A percentile compares a stretch with the other conserved stretches of the same genome.
Evolutionary conservation across 495 filamentous ascomycete genomes (phyloP).

Genomic region (Xylaria scruposa): DNA sequence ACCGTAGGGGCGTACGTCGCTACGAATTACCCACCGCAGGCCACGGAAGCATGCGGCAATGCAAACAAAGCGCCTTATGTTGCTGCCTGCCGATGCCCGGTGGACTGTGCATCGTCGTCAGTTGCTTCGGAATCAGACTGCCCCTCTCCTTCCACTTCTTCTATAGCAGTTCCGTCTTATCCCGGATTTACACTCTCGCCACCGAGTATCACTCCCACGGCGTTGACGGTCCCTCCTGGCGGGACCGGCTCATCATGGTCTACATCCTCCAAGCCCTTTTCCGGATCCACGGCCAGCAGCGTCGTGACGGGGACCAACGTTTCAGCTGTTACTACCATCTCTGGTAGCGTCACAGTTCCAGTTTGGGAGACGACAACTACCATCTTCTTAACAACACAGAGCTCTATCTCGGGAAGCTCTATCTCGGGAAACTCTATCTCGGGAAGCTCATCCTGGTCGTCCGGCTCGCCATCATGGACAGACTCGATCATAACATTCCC

Average conservation of each 20-base stretch:
- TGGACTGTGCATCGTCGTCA: conserved; percentile 31
- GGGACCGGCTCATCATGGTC: neutral
- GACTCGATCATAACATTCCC: neutral
- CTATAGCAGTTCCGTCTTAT: neutral
- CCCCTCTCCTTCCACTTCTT: neutral
- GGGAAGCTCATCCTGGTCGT: neutral
- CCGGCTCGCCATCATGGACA: neutral
- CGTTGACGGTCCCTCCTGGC: neutral
- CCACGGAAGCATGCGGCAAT: conserved; percentile 38
- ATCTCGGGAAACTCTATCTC: no score
- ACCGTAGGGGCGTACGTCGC: conserved; percentile 37
- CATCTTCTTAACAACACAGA: neutral
- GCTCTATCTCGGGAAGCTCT: neutral
- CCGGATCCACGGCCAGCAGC: conserved; percentile 1
- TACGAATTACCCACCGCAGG: conserved; percentile 37
- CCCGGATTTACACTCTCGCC: conserved; percentile 12
- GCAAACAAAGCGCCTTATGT: conserved; percentile 33
- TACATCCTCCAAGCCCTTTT: neutral
- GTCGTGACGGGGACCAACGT: neutral
- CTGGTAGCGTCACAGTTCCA: neutral
- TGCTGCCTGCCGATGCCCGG: conserved; percentile 36
- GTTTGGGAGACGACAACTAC: neutral
- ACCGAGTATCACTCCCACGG: neutral
- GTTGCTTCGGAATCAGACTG: conserved; percentile 1
- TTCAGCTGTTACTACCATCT: conserved; percentile 1